Percentiles rank a stretch among this genome's conserved stretches.
These are phyloP conservation scores for Berberis thunbergii DNA, from an alignment of 164 flowering plant species.

Conservation along the genomic window DNA sequence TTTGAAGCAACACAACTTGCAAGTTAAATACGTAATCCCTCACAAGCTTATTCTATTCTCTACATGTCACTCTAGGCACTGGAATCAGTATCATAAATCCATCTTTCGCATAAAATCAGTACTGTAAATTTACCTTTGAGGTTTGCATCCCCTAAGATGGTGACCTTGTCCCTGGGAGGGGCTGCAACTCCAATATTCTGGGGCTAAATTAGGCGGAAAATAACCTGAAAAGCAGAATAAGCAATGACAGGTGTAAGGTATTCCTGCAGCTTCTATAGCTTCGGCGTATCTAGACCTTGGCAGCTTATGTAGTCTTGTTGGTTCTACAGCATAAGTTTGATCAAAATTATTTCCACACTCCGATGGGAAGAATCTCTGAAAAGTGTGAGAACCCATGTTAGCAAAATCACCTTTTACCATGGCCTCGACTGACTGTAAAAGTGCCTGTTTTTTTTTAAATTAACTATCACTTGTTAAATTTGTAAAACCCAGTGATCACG, in stretches of 20 bases:
- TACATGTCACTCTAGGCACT: too few species aligned
- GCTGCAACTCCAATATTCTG: conserved; percentile 27
- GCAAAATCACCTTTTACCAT: too few species aligned
- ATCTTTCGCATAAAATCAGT: too few species aligned
- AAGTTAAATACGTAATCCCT: too few species aligned
- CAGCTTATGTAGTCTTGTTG: conserved; percentile 30
- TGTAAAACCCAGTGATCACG: too few species aligned
- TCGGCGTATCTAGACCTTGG: conserved; percentile 36
- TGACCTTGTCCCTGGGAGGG: conserved; percentile 50
- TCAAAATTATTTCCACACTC: conserved; percentile 60
- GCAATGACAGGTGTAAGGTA: conserved; percentile 44
- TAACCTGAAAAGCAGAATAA: conserved; percentile 31
- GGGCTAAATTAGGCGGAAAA: conserved; percentile 35
- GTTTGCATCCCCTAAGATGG: conserved; percentile 49
- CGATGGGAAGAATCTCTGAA: conserved; percentile 57
- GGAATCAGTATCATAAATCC: too few species aligned
- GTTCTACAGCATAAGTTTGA: conserved; percentile 45
- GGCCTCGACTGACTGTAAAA: too few species aligned
- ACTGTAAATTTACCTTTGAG: conserved; percentile 25
- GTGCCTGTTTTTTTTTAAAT: too few species aligned
- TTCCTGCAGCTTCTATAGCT: conserved; percentile 41
- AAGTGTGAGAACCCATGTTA: background rate
- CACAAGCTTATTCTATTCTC: too few species aligned
- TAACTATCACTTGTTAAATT: too few species aligned
- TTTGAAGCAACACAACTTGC: too few species aligned